Evolutionary conservation across 2,329 filamentous ascomycete species (phyloP), one percentile per base, ranked within the genome.

Genomic region (Diaporthe amygdali): DNA sequence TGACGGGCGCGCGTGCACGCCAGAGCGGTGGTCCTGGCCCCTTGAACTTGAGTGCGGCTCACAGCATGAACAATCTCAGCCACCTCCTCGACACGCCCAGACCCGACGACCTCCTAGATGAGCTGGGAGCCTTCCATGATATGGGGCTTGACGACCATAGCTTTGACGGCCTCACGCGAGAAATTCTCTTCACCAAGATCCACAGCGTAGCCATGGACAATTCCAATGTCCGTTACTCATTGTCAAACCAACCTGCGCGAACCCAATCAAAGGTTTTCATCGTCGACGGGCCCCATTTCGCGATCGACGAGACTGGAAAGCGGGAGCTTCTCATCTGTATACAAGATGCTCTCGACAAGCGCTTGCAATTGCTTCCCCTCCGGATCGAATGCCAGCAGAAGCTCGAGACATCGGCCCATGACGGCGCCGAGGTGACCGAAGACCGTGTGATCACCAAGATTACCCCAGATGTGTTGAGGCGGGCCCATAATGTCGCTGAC

Each of bases 111-210:
- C 83, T 94, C 1, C 82, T 95, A 2, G 92, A 95, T 73, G 91
- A 93, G 72, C 81, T 93, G 20, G 91, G 93, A 74, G 91, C 91
- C 0, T 91, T 94, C 69, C 88, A 92, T 75, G 92, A 87, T 72
- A 93, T 94, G 89, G 92, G 90, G 1, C 84, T 94, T 27, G 90
- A 93, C 68, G 92, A 94, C 77, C 88, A 90, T n/a, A 89, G 90
- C 72, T 90, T 92, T 71, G 92, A 94, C 71, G 91, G 92, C 0
- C 82, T 95, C 10, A 87, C 90, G 20, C 91, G 92, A 71, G 93
- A 95, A 78, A 86, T 95, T n/a, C 80, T 92, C 14, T 87, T 95
- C 63, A 89, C 87, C 20, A 93, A 92, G 76, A 88, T 96, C 34
- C 90, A 93, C 74, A 92, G 87, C 71, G 88, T 94, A 69, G 84